Percentiles rank a stretch among this genome's conserved stretches.
These are phyloP conservation scores for Serendipita sp. DNA, from an alignment of 768 basidiomycete genomes.

Conservation along the genomic window DNA sequence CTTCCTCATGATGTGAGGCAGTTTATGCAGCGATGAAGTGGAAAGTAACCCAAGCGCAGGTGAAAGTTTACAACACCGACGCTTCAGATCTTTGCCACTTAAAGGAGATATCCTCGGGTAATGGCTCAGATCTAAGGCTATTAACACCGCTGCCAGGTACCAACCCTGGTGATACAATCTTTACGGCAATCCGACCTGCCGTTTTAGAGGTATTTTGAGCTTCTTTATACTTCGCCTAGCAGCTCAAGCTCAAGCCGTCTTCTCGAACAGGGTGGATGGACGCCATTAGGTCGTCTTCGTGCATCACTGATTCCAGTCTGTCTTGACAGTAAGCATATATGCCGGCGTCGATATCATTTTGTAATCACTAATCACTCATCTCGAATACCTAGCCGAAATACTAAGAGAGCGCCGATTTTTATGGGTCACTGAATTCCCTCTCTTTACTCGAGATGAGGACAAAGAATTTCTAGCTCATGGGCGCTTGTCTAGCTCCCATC, in stretches of 20 bases:
- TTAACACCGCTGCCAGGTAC: background rate
- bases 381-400: constrained; percentile 15
- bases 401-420: constrained; percentile 59
- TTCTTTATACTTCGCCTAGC: background rate
- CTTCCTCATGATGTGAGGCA: background rate
- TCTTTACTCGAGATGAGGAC: constrained; percentile 78
- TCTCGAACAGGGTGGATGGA: constrained; percentile 60
- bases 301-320: background rate
- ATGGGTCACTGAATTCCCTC: constrained; percentile 92
- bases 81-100: too few relatives aligned
- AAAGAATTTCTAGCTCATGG: constrained; percentile 75
- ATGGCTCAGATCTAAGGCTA: background rate
- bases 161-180: background rate
- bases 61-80: background rate
- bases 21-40: too few relatives aligned
- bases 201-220: constrained; percentile 27
- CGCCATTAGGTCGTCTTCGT: constrained; percentile 55
- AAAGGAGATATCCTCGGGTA: background rate
- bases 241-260: constrained; percentile 11
- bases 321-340: constrained; percentile 5
- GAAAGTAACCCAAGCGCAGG: background rate
- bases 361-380: background rate
- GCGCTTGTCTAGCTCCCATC: constrained; percentile 83
- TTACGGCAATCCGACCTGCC: background rate
- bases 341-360: constrained; percentile 7